phyloP scores from a whole-genome alignment of 202 grass and related monocot species.

The Carex arenaria region DNA sequence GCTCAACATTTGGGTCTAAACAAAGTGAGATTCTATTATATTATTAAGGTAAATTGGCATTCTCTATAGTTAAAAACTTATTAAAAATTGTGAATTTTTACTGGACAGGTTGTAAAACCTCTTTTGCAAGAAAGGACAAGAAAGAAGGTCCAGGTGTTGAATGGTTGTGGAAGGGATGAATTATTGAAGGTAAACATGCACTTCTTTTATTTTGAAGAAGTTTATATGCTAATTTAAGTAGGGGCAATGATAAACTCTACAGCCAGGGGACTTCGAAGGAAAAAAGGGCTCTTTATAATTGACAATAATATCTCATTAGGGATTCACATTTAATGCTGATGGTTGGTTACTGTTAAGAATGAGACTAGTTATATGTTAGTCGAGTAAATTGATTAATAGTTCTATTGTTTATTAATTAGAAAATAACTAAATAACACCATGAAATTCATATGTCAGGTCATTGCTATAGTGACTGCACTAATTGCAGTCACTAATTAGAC shows the following conservation, averaged over 20 bases:
- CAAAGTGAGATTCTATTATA: background rate
- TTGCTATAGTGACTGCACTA: background rate
- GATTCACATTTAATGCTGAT: background rate
- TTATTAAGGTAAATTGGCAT: background rate
- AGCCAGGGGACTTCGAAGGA: background rate
- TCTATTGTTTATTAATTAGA: background rate
- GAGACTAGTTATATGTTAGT: background rate
- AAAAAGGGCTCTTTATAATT: background rate
- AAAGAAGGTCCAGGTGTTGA: conserved; percentile 81
- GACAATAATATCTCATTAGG: background rate
- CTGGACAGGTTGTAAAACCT: conserved; percentile 84
- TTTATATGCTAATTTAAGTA: background rate
- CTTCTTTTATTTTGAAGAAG: background rate
- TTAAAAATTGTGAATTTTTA: background rate
- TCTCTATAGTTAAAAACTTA: background rate
- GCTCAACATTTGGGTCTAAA: conserved; percentile 7
- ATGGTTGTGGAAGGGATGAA: conserved; percentile 70
- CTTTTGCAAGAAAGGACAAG: conserved; percentile 95
- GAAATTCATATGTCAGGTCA: background rate
- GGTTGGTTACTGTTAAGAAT: background rate
- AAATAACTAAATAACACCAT: background rate
- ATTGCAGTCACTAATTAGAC: background rate
- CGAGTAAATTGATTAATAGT: background rate
- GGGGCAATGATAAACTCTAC: background rate
- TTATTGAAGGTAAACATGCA: conserved; percentile 62